Evolutionary conservation across 306 rosid species (phyloP), one percentile per base, ranked within the genome.

Genomic region (Leucaena leucocephala): DNA sequence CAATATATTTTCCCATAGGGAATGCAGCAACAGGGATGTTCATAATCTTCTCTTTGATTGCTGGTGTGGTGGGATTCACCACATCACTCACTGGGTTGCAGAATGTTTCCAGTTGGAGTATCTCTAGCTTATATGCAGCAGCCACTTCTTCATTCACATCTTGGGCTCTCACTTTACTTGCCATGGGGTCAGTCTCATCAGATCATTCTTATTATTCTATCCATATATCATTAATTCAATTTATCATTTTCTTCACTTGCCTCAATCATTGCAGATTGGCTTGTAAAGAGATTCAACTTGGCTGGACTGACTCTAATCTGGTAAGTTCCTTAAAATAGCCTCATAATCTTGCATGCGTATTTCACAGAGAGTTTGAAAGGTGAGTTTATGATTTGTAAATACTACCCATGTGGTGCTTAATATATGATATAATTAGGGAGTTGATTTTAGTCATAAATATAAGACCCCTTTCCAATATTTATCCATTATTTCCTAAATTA

Each of bases 1-100:
- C 98, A 6, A 87, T 95, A 68, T 95, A 83, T 86, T 85, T 91
- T 64, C 94, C 98, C n/a, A 70, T 93, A 7, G 99, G 99, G 44
- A 95, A 91, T 77, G 78, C 85, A 92, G 90, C 97, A 48, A 93
- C 99, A 0, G 99, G 99, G 39, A 80, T 85, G 78, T 88, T 93
- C 71, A 76, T 95, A 40, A 71, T 90, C 17, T 87, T 95, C 73
- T 77, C 97, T 43, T 97, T 95, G 38, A 62, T 93, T 78, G 96
- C 97, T 58, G 98, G 96, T n/a, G 94, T 95, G 71, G 90, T 95
- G 74, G 99, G 99, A 22, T 79, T 86, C 83, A 80, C 82, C 54
- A 93, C 96, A 35, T 93, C 99, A 36, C 43, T 91, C 75, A 86
- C 83, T 35, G 98, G 94, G 75, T 82, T 95, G 74, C 68, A 83